These are phyloP conservation scores for Rasamsonia emersonii DNA, from an alignment of 2,329 filamentous ascomycete species.

Conservation along the genomic window DNA sequence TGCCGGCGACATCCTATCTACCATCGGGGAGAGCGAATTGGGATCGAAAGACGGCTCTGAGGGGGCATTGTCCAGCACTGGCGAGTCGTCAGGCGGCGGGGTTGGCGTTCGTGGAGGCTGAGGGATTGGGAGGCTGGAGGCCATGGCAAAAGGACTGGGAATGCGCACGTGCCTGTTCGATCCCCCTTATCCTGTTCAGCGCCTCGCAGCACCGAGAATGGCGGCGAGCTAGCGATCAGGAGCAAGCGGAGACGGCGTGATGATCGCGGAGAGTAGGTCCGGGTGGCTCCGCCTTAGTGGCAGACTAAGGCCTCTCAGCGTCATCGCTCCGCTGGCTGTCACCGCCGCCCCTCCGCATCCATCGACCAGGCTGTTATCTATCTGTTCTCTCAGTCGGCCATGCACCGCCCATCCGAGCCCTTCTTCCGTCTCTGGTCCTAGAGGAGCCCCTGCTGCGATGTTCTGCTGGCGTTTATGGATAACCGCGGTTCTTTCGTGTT, in stretches of 20 bases:
- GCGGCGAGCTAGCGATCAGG: too few species aligned
- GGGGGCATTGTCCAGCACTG: constrained; percentile 13
- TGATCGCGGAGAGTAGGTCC: too few species aligned
- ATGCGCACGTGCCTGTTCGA: too few species aligned
- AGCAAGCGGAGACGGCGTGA: too few species aligned
- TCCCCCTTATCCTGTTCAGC: too few species aligned
- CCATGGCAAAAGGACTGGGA: constrained; percentile 46
- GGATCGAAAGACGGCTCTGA: constrained; percentile 32
- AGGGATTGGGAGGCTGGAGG: constrained; percentile 50
- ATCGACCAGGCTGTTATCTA: constrained; percentile 2
- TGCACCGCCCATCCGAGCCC: constrained; percentile 15
- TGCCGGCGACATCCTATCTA: constrained; percentile 25
- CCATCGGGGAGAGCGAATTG: constrained; percentile 40
- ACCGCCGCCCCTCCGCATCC: constrained; percentile 2
- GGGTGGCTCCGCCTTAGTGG: too few species aligned
- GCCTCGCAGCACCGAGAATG: too few species aligned
- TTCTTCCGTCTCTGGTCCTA: background rate
- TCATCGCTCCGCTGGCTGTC: background rate
- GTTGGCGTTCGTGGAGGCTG: constrained; percentile 56
- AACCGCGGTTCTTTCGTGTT: constrained; percentile 42
- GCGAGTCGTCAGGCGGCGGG: constrained; percentile 48
- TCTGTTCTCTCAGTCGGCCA: constrained; percentile 12
- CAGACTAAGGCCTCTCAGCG: too few species aligned
- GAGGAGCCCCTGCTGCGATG: constrained; percentile 4
- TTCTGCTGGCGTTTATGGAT: constrained; percentile 31